Percentiles rank a stretch among this genome's conserved stretches.
Conservation (phyloP, 2,329 filamentous ascomycete species). For the Ambrosiella beaveri region DNA sequence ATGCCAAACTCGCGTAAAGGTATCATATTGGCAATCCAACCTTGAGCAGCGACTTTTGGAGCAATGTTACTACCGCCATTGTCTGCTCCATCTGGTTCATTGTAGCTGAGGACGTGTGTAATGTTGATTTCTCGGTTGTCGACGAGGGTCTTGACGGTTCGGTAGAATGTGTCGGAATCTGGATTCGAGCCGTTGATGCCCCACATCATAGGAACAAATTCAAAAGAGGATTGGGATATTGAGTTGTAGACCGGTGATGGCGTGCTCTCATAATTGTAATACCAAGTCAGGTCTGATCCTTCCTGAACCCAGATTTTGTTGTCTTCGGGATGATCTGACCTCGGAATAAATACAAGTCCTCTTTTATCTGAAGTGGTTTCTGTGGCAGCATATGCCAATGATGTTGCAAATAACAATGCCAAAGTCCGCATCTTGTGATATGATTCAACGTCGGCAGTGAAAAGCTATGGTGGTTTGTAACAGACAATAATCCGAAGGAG, state of each 20-base stretch:
- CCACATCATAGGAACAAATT: conserved; percentile 40
- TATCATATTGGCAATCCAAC: conserved; percentile 56
- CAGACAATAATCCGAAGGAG: too few relatives aligned
- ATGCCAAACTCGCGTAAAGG: conserved; percentile 48
- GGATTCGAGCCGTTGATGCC: conserved; percentile 18
- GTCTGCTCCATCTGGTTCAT: conserved; percentile 51
- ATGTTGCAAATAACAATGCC: neutral
- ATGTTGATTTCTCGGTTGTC: conserved; percentile 36
- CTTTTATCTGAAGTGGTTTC: conserved; percentile 39
- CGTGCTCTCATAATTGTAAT: conserved; percentile 57
- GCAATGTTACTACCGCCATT: conserved; percentile 46
- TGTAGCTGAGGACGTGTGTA: conserved; percentile 55
- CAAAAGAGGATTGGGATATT: conserved; percentile 36
- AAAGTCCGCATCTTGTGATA: neutral
- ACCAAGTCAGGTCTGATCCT: conserved; percentile 54
- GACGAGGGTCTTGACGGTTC: conserved; percentile 39
- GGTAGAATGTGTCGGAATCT: conserved; percentile 42
- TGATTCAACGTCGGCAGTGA: neutral
- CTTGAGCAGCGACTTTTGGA: conserved; percentile 42
- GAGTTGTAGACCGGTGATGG: conserved; percentile 37
- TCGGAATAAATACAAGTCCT: conserved; percentile 52
- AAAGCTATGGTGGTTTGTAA: neutral
- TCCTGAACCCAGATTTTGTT: conserved; percentile 44
- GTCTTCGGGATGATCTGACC: conserved; percentile 37
- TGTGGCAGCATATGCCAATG: conserved; percentile 16